Evolutionary conservation across 805 yeast genomes (phyloP), one percentile per base, ranked within the genome.

Genomic region (Lachancea quebecensis): DNA sequence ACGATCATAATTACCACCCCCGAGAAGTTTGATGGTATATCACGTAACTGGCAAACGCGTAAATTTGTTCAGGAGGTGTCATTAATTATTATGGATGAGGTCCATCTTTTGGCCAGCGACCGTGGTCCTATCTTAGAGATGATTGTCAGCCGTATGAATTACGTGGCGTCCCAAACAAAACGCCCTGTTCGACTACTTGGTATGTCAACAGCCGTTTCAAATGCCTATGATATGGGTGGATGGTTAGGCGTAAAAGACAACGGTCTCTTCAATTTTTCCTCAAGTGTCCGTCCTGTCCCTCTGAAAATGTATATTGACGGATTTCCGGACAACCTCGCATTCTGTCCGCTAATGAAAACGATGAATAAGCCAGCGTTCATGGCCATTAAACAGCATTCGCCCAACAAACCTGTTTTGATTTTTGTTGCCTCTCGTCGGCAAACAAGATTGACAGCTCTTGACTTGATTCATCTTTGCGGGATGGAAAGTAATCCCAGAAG

Each of bases 51-150:
- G 83, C 90, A 53, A 79, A 77, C 62, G 87, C 95, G 56, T 95
- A 95, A 87, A 54, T 69, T 90, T 51, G 87, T 87, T 6, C 81
- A 83, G 35, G 86, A 88, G 54, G 91, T 93, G 9, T 87, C 85
- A 54, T 68, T 93, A 12, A 72, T 93, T 51, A 87, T 93, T 45
- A 91, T 93, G 62, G 99, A 93, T 71, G 99, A 93, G 69, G 96
- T 93, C 1, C 99, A 93, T 72, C 70, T 93, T 58, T 73, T 93
- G 46, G 98, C 95, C 51, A 98, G 95, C 74, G 99, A 93, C 47
- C 81, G 99, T 70, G 99, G 99, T 55, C 89, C 97, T 3, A 98
- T 93, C 18, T 82, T 93, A 50, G 99, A 93, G 64, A 89, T 96
- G 17, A 74, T 90, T 51, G 97, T 90, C 2, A 95, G 96, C 5